Conservation (phyloP, 306 rosid species). For the Arachis hypogaea region DNA sequence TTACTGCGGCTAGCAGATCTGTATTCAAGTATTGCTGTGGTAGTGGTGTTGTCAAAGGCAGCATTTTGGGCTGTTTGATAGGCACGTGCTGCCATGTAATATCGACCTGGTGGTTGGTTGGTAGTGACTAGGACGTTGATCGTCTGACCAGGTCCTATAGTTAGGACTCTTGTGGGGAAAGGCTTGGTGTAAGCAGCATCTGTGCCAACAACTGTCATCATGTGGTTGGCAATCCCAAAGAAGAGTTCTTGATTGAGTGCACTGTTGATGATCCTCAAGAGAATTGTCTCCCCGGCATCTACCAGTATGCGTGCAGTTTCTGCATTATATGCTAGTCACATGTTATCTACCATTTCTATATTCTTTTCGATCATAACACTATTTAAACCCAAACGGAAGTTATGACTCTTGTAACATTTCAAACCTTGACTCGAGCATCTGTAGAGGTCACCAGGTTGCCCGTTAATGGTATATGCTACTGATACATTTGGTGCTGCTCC, state of each 20-base stretch:
- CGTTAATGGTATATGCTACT: constrained; percentile 80
- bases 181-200: constrained; percentile 85
- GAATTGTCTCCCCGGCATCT: constrained; percentile 63
- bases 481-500: constrained; percentile 84
- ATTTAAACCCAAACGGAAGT: constrained; percentile 6
- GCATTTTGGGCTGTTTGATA: constrained; percentile 78
- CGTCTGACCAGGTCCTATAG: constrained; percentile 91
- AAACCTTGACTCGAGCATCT: constrained; percentile 76
- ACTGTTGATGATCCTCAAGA: constrained; percentile 71
- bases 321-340: constrained; percentile 43
- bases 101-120: constrained; percentile 69
- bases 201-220: constrained; percentile 68
- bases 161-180: constrained; percentile 59
- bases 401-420: constrained; percentile 15
- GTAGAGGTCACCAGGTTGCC: constrained; percentile 91
- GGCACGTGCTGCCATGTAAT: constrained; percentile 78
- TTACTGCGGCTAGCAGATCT: constrained; percentile 44
- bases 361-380: constrained; percentile 18
- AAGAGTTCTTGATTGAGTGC: constrained; percentile 88
- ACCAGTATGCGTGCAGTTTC: constrained; percentile 66
- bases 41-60: constrained; percentile 88
- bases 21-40: constrained; percentile 90
- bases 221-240: constrained; percentile 81
- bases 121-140: constrained; percentile 75
- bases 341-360: constrained; percentile 4